Base-by-base conservation (phyloP, 768 basidiomycete genomes). In the Strobilomyces dryophilus region DNA sequence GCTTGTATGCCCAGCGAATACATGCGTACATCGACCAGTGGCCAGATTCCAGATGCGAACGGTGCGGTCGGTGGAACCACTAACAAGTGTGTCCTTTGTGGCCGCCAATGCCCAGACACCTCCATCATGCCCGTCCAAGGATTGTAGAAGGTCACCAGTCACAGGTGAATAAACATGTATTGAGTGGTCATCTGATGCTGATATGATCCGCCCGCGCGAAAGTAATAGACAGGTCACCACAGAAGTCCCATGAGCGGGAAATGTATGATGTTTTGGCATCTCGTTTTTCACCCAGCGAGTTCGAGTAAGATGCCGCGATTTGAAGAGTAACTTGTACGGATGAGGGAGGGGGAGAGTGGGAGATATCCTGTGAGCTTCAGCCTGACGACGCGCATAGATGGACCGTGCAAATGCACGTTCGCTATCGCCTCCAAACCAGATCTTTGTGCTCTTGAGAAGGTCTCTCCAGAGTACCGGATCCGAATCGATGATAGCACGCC, bases 171-270 rank as follows among this genome's bases (percentile, higher is more conserved):
- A 98, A 43, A 99, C 84, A 64, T 95, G 91, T 64, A 98, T 97
- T 4, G 92, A 90, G 62, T 98, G 92, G 70, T 98, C 95, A 69
- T 99, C 95, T 1, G 93, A 95, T 11, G 95, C 95, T 11, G 92
- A 94, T 63, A 99, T 92, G 72, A 99, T 92, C 55, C 95, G 92
- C 29, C 90, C 89, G 55, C 85, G 84, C 46, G 95, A 97, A 74
- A 99, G 92, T 61, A 98, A 82, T 43, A 98, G 83, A 68, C 94
- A 97, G 39, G 95, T 99, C 66, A 99, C 93, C 56, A 98, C 95
- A 21, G 87, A 85, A 42, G 82, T 82, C 1, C 92, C 92, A 61
- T 94, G 90, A 11, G 94, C 94, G 1, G 87, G 79, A 74, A 98
- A 95, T 5, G 86, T 85, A 47, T 85, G 75, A 52, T 89, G 87